phyloP scores from a whole-genome alignment of 1,284 basidiomycete genomes.

The Rhodotorula sp. region DNA sequence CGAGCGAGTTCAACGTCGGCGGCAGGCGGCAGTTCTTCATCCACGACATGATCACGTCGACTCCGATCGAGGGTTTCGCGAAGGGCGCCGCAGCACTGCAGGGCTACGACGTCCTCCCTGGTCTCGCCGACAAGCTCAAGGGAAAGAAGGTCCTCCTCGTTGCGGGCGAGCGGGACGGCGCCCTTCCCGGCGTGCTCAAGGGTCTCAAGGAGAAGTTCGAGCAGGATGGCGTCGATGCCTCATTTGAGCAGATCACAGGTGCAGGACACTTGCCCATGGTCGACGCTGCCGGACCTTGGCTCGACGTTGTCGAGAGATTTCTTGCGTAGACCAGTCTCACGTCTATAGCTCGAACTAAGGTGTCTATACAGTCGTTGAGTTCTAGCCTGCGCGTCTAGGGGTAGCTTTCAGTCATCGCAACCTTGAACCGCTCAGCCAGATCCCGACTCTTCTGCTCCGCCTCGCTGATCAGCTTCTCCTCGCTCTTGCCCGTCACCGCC shows the following conservation, averaged over 20 bases:
- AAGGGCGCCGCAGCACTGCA: conserved; percentile 51
- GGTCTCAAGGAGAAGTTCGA: conserved; percentile 46
- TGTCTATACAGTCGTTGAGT: background rate
- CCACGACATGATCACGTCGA: conserved; percentile 46
- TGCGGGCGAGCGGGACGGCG: conserved; percentile 52
- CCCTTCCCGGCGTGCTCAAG: conserved; percentile 49
- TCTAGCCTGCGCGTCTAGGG: background rate
- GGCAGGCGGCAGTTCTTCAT: conserved; percentile 42
- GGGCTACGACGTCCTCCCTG: conserved; percentile 50
- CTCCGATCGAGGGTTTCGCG: conserved; percentile 51
- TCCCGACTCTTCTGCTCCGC: conserved; percentile 18
- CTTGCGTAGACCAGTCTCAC: conserved; percentile 12
- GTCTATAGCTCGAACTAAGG: background rate
- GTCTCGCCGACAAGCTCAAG: conserved; percentile 46
- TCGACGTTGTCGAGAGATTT: conserved; percentile 37
- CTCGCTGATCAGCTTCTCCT: conserved; percentile 8
- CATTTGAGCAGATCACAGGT: conserved; percentile 46
- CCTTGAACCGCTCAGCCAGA: conserved; percentile 32
- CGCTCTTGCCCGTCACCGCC: conserved; percentile 4
- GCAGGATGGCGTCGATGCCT: conserved; percentile 44
- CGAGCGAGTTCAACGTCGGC: conserved; percentile 38
- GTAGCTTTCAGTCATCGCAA: conserved; percentile 6
- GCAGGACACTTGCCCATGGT: conserved; percentile 53
- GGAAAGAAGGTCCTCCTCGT: conserved; percentile 48
- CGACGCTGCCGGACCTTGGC: conserved; percentile 42